Conservation (phyloP, 768 basidiomycete genomes). For the Mycena chlorophos region DNA sequence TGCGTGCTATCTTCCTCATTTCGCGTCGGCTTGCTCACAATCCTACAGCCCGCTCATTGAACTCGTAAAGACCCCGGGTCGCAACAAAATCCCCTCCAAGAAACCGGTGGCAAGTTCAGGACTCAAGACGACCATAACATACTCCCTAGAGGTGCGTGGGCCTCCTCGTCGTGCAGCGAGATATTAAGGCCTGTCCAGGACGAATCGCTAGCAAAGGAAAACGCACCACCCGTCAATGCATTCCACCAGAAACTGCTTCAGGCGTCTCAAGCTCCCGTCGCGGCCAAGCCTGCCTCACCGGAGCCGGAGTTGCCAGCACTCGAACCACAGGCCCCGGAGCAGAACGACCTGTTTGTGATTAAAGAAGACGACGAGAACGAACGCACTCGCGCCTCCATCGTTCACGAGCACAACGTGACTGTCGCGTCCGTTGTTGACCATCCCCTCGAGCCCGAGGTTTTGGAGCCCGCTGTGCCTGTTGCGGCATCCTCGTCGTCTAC, state of each 20-base stretch:
- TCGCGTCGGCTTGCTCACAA: not conserved
- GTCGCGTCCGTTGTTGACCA: constrained; percentile 6
- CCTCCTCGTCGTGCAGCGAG: not conserved
- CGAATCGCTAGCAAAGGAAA: constrained; percentile 38
- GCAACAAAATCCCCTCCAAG: constrained; percentile 58
- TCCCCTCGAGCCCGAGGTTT: constrained; percentile 3
- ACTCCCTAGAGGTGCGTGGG: constrained; percentile 48
- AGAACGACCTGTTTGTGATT: constrained; percentile 64
- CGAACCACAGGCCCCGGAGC: constrained; percentile 22
- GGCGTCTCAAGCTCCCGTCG: constrained; percentile 30
- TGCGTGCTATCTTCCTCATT: constrained; percentile 31
- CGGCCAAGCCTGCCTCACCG: constrained; percentile 20
- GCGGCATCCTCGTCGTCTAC: too few relatives aligned
- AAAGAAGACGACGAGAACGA: constrained; percentile 72
- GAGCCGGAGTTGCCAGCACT: not conserved
- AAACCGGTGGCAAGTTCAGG: constrained; percentile 53
- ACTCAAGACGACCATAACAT: constrained; percentile 39
- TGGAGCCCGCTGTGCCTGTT: constrained; percentile 23
- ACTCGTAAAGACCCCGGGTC: constrained; percentile 80
- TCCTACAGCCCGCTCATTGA: constrained; percentile 67
- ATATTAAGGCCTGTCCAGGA: constrained; percentile 29
- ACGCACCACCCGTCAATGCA: constrained; percentile 41
- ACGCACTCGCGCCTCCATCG: constrained; percentile 32
- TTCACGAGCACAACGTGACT: not conserved
- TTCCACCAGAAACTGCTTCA: constrained; percentile 48